A percentile compares a stretch with the other conserved stretches of the same genome.
phyloP scores from a whole-genome alignment of 2,329 filamentous ascomycete genomes.

The Nemania bipapillata region DNA sequence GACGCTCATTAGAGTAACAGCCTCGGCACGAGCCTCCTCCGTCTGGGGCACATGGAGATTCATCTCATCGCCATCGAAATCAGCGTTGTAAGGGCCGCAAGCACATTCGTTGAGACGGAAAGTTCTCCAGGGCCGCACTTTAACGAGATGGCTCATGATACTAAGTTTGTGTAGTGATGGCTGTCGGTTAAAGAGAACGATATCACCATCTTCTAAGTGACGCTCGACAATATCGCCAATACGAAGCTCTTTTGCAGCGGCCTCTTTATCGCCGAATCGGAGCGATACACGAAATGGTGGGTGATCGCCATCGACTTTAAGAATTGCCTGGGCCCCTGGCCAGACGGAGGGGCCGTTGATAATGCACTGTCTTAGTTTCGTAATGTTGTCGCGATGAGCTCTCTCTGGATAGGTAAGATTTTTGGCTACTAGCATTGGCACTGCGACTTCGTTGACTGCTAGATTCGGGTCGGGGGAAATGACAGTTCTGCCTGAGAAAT shows the following conservation, averaged over 20 bases:
- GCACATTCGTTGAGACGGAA: conserved; percentile 98
- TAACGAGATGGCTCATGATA: conserved; percentile 95
- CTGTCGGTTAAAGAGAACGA: conserved; percentile 97
- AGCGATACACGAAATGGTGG: conserved; percentile 74
- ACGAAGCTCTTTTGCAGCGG: conserved; percentile 77
- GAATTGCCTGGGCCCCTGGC: conserved; percentile 86
- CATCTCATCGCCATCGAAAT: conserved; percentile 99
- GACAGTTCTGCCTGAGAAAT: conserved; percentile 96
- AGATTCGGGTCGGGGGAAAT: conserved; percentile 97
- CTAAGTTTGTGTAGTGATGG: conserved; percentile 97
- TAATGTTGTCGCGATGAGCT: conserved; percentile 84
- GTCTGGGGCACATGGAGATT: conserved; percentile 98
- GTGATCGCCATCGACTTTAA: conserved; percentile 70
- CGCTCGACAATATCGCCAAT: conserved; percentile 92
- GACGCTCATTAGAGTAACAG: conserved; percentile 96
- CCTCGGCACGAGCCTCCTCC: conserved; percentile 93
- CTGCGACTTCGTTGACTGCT: conserved; percentile 90
- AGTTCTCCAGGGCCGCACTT: conserved; percentile 92
- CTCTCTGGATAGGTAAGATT: conserved; percentile 95
- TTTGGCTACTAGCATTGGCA: conserved; percentile 90
- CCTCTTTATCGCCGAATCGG: conserved; percentile 76
- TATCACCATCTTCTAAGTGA: conserved; percentile 93
- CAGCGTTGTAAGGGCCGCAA: conserved; percentile 96
- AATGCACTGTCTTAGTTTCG: conserved; percentile 80
- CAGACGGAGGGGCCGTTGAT: conserved; percentile 79